Conservation (phyloP, 2,329 filamentous ascomycete species). For the Drechslerella coelobrocha region DNA sequence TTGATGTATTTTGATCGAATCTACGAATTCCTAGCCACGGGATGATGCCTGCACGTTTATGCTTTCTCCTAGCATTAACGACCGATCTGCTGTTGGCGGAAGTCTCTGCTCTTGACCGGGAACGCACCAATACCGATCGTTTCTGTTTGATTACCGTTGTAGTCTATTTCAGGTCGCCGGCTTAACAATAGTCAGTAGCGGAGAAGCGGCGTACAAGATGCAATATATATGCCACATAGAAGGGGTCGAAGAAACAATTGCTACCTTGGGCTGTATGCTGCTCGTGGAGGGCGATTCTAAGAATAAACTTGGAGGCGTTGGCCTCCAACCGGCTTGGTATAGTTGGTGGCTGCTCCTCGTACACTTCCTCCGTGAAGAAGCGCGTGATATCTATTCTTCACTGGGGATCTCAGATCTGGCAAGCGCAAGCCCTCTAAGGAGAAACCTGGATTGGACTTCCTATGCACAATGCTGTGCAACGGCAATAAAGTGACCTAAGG, state of each 20-base stretch:
- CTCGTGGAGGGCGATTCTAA: not conserved
- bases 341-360: not conserved
- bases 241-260: not conserved
- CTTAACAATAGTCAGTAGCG: no score
- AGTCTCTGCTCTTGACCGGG: not conserved
- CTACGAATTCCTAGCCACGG: not conserved
- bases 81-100: not conserved
- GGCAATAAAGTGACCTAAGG: not conserved
- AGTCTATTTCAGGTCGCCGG: not conserved
- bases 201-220: no score
- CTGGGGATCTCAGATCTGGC: not conserved
- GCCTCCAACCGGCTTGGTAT: not conserved
- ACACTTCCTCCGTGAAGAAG: not conserved
- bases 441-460: not conserved
- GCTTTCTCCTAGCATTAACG: not conserved
- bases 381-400: not conserved
- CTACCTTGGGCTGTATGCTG: not conserved
- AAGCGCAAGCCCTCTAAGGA: not conserved
- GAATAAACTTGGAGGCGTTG: not conserved
- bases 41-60: no score
- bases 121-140: not conserved
- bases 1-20: not conserved
- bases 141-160: not conserved
- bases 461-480: not conserved
- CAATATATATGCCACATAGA: not conserved